Base-by-base conservation (phyloP, 352 stramenopile species). In the Saprolegnia diclina region DNA sequence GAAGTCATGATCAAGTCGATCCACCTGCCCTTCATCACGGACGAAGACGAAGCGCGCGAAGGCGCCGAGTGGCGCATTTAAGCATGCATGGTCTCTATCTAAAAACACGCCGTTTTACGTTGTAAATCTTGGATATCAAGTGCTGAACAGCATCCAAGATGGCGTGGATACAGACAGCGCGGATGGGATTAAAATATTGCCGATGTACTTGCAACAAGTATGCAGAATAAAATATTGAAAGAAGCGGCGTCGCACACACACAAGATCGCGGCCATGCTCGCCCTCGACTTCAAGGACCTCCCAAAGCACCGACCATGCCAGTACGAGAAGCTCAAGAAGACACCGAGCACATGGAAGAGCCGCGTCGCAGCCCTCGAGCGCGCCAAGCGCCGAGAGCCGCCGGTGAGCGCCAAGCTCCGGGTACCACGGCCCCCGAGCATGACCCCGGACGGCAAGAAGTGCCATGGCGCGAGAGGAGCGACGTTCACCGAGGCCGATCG, bases 1-100 rank as follows among this genome's bases (percentile, higher is more conserved):
- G 90, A 97, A 73, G 87, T 97, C 21, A 98, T 98, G 93, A 97
- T 98, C 74, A 92, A 97, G 75, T 97, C 90, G 55, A 95, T 98
- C 67, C 87, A 96, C 71, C 75, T 85, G 70, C 89, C 92, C 26
- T 96, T 98, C 67, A 93, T 98, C 73, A 89, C 85, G 24, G 77
- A 85, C 10, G 87, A 97, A 53, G 90, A 97, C 70, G 84, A 96
- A 50, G 73, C 74, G 38, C 76, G 77, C 13, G 87, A 95, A 73
- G 87, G 85, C 45, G 79, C 71, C 72, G 87, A 95, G 73, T 95
- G 87, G 87, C 81, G 77, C 62, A 93, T 95, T 50, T 95, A 63
- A 59, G 14, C 7, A 29, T 59, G 19, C 35, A 59, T 48, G 3
- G 11, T 48, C 13, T n/a, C 18, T 14, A 24, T 19, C 52, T 59